A percentile compares a stretch with the other conserved stretches of the same genome.
Conservation (phyloP, 176 grass and related monocot genomes). For the Guadua angustifolia region DNA sequence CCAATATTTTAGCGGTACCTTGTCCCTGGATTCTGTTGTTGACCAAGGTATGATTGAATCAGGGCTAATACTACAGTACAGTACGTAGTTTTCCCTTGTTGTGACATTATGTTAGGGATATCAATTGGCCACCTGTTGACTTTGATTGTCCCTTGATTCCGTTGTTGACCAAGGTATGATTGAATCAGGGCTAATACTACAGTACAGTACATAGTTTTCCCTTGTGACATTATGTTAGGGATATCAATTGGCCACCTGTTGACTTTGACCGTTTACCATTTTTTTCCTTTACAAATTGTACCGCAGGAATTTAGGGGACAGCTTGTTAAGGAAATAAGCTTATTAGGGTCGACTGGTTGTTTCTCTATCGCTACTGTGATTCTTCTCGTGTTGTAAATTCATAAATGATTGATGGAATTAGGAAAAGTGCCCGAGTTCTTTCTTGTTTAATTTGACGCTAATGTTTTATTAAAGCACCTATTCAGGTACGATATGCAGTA, state of each 20-base stretch:
- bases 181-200: background rate
- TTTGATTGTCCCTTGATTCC: no score
- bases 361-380: constrained; percentile 3
- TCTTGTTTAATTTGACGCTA: constrained; percentile 26
- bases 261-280: background rate
- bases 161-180: constrained; percentile 31
- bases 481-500: background rate
- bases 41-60: constrained; percentile 11
- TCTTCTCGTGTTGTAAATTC: background rate
- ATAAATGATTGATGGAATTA: background rate
- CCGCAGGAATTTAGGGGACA: background rate
- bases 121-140: constrained; percentile 23
- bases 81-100: constrained; percentile 2
- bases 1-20: background rate
- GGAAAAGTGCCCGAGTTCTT: background rate
- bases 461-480: background rate
- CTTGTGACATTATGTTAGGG: constrained; percentile 9
- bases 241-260: constrained; percentile 22
- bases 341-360: constrained; percentile 14
- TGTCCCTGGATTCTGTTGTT: constrained; percentile 34
- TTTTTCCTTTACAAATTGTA: background rate
- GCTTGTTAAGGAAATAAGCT: constrained; percentile 9
- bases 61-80: constrained; percentile 4
- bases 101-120: constrained; percentile 11
- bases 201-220: background rate